Base-by-base conservation (phyloP, 2,329 filamentous ascomycete species). In the Monilinia fructigena region DNA sequence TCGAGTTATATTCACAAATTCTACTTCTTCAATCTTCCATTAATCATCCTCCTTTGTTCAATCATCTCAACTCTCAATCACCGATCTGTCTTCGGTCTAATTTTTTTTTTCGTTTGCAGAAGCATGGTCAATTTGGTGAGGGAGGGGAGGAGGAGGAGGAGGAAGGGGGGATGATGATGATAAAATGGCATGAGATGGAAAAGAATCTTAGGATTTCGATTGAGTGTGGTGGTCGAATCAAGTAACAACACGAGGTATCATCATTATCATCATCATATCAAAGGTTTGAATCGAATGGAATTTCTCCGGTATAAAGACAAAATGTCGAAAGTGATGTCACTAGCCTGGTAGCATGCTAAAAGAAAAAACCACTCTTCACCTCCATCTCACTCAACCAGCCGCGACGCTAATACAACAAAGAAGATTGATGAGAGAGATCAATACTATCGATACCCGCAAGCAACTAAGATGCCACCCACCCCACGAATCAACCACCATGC, bases 321-420 rank as follows among this genome's bases (percentile, higher is more conserved):
- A 56, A 42, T 26, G 38, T 56, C 38, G 42, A 56, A 42, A 42
- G 20, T 26, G 35, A 56, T 28, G 28, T 56, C 55, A 26, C 55
- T 28, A 26, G 31, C 54, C 23, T 42, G n/a, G n/a, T 56, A 56
- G 38, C 38, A 26, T 42, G 14, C 35, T 56, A n/a, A 26, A 42
- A 42, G 23, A 10, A 42, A 42, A 56, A 40, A 4, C 40, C 55
- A 2, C 16, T 56, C n/a, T 20, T 11, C 55, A 56, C 12, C 35
- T 23, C 35, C n/a, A 38, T 16, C n/a, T 42, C 38, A 11, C 26
- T 20, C 2, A 54, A 2, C 52, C 5, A n/a, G 8, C 28, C 14
- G 18, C 52, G 16, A 35, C 55, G n/a, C 55, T 56, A 56, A 56
- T 12, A 5, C 23, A 6, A 56, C 10, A 42, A 53, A 16, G 7